Evolutionary conservation across 192 early-diverging fungal genomes (phyloP).

Genomic region (Geosiphon pyriformis): DNA sequence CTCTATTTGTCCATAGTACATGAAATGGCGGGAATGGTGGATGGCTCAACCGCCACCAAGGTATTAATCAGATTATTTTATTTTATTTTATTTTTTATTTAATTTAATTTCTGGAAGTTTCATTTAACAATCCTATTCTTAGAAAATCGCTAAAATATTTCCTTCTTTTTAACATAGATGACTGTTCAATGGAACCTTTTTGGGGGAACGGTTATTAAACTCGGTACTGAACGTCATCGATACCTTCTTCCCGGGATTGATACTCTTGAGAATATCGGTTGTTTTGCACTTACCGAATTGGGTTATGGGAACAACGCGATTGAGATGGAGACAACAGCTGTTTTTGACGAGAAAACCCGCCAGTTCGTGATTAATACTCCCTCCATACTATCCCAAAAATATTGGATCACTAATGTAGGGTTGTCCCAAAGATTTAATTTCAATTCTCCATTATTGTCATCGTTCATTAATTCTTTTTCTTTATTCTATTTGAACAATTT

Average conservation of each 20-base stretch:
- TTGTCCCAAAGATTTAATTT: neutral
- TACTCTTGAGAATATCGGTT: slow-evolving; percentile 59
- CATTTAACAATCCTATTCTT: too few relatives aligned
- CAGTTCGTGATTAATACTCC: slow-evolving; percentile 77
- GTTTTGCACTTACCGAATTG: slow-evolving; percentile 73
- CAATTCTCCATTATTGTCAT: neutral
- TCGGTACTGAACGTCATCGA: slow-evolving; percentile 69
- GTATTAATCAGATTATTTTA: too few relatives aligned
- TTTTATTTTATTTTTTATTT: too few relatives aligned
- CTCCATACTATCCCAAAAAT: slow-evolving; percentile 64
- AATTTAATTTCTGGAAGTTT: too few relatives aligned
- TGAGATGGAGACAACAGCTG: slow-evolving; percentile 73
- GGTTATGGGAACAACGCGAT: slow-evolving; percentile 79
- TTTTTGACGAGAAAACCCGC: slow-evolving; percentile 46
- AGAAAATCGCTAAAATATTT: too few relatives aligned
- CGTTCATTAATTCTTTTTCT: neutral
- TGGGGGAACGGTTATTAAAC: slow-evolving; percentile 65
- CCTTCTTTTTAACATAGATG: slow-evolving; percentile 22
- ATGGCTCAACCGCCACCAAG: slow-evolving; percentile 70
- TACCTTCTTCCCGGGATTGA: slow-evolving; percentile 58
- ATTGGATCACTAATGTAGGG: slow-evolving; percentile 76
- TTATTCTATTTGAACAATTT: neutral
- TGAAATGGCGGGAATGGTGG: slow-evolving; percentile 69
- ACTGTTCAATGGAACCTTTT: slow-evolving; percentile 64
- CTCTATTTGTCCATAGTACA: slow-evolving; percentile 34